Base-by-base conservation (phyloP, 1,284 basidiomycete species). In the Moesziomyces aphidis region DNA sequence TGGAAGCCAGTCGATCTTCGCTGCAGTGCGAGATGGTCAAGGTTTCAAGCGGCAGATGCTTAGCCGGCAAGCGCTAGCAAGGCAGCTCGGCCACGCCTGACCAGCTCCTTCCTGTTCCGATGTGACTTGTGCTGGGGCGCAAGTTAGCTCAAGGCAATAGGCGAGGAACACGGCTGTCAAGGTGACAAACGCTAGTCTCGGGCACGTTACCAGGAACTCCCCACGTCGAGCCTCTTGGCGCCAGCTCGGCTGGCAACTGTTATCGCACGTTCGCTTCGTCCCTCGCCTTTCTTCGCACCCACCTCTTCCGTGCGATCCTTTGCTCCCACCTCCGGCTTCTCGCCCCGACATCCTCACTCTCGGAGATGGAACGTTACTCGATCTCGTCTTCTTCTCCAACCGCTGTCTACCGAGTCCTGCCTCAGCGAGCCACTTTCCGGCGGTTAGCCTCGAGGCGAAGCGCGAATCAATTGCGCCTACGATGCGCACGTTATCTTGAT, bases 261-360 rank as follows among this genome's bases (percentile, higher is more conserved):
- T 70, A 61, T 70, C 61, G 61, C 67, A 70, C 67, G 67, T 70
- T 70, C 67, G 61, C 57, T 47, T 53, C 49, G 21, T 46, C 36
- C 63, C 56, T 52, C 9, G 56, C 31, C n/a, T 22, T 34, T n/a
- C 47, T 49, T 36, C 22, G 36, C 48, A 9, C 49, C 50, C 44
- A 50, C 48, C 23, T 44, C 43, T 66, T 60, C 53, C 57, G 49
- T 24, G 22, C 9, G 13, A 7, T n/a, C 42, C 13, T 11, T 19
- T 28, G 26, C 19, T 24, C 21, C 23, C 42, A 19, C 26, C 6
- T 28, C 26, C 26, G 26, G 8, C 26, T 28, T 28, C 26, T 7
- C 22, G 10, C 31, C 24, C 4, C n/a, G 6, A 22, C 45, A 0
- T 13, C 54, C 47, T 48, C 28, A 13, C 17, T 8, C 26, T 19